Base-by-base conservation (phyloP, 2,329 filamentous ascomycete genomes). In the Claviceps digitariae region DNA sequence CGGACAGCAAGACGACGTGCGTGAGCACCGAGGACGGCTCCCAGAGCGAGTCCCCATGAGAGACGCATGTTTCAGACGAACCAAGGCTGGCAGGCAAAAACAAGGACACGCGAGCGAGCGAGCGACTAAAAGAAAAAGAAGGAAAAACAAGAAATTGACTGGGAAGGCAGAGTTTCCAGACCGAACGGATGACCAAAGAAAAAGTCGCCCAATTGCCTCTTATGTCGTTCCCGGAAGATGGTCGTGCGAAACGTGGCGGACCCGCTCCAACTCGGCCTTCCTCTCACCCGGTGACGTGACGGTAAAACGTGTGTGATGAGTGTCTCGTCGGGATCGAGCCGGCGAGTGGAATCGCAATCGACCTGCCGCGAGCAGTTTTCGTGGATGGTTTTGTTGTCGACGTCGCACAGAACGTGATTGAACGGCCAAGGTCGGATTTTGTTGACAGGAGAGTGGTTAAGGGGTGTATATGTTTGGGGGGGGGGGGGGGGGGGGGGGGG, bases 31-130 rank as follows among this genome's bases (percentile, higher is more conserved):
- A 62, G 54, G 25, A 59, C 54, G 52, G 57, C 56, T 51, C 59
- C 57, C 54, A 64, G 55, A 54, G 57, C 55, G 51, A 63, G 51
- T 44, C 55, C 57, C 55, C 54, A 56, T 34, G 54, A 55, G 47
- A 60, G 51, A 46, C 59, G 60, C 61, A 63, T 63, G 20, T 29
- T 21, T 38, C 43, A 46, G 31, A 27, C 51, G 56, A 52, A 52
- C 54, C 52, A 29, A 57, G 45, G 20, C 52, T 55, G 34, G 5
- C 15, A 31, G 9, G 17, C 21, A 5, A 48, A 10, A 52, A 4
- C 9, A 43, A 6, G 1, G 17, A n/a, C 17, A 12, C 13, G 3
- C 29, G 29, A 12, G 1, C 47, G 29, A 17, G 31, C 29, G 29
- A 17, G 20, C 8, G n/a, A 17, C 17, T 15, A 15, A 25, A 21